Percentiles rank a stretch among this genome's conserved stretches.
Conservation (phyloP, 192 early-diverging fungal species). For the Coemansia sp. region DNA sequence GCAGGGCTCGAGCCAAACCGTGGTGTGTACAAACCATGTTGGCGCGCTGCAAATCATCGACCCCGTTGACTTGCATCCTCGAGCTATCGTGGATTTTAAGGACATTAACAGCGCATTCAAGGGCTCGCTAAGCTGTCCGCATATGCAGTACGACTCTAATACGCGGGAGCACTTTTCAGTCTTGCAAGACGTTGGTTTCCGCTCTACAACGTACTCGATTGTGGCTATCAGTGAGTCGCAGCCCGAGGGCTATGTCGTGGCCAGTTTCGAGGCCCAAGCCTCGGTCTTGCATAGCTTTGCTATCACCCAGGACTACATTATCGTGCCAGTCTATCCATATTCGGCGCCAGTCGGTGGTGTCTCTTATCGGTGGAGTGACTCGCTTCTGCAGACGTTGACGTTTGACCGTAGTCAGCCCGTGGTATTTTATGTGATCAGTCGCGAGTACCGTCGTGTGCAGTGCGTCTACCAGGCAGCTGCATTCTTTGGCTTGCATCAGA, state of each 20-base stretch:
- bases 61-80: constrained; percentile 63
- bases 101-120: constrained; percentile 64
- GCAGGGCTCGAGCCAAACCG: constrained; percentile 61
- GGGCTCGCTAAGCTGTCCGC: constrained; percentile 65
- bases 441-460: constrained; percentile 63
- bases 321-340: constrained; percentile 70
- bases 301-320: constrained; percentile 68
- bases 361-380: constrained; percentile 66
- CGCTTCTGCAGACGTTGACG: constrained; percentile 66
- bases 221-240: constrained; percentile 62
- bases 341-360: constrained; percentile 60
- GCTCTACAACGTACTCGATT: constrained; percentile 67
- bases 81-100: constrained; percentile 59
- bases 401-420: constrained; percentile 62
- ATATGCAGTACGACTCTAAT: constrained; percentile 65
- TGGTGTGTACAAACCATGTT: constrained; percentile 69
- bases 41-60: constrained; percentile 70
- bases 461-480: constrained; percentile 67
- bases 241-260: constrained; percentile 64
- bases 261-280: constrained; percentile 61
- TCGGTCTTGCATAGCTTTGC: constrained; percentile 77
- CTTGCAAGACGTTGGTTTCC: constrained; percentile 69
- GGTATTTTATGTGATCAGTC: constrained; percentile 72
- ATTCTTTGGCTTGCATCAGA: constrained; percentile 66
- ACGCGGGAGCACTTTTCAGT: constrained; percentile 77